Base-by-base conservation (phyloP, 2,329 filamentous ascomycete genomes). In the Beauveria brongniartii region DNA sequence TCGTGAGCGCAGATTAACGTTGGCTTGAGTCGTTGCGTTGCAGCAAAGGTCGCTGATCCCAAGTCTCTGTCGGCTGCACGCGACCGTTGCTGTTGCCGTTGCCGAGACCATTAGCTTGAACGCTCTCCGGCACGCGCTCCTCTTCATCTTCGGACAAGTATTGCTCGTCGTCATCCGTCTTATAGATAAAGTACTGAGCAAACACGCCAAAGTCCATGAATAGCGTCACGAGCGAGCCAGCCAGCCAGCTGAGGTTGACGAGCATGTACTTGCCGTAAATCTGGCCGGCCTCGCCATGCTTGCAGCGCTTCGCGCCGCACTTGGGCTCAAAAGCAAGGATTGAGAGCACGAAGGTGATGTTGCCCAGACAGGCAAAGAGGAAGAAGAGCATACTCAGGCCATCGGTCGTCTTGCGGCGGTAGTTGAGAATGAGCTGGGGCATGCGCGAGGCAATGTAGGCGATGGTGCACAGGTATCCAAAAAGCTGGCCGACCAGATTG, bases 341-440 rank as follows among this genome's bases (percentile, higher is more conserved):
- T 43, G 88, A 92, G 43, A 96, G 78, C 20, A 97, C 92, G 69
- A 95, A 97, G 0, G 92, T 97, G 65, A 96, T 74, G 72, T 99
- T 99, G 2, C 94, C 94, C 6, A 97, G 84, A 71, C 93, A 97
- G 5, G 94, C 94, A 72, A 99, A 97, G 24, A 97, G 79, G 77
- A 97, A 97, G 76, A 97, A 99, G 12, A 97, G 82, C 76, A 97
- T 86, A 65, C 90, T 93, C 22, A 99, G 88, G 3, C 94, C 94
- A 61, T 97, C 92, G 1, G 92, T 97, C 48, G 88, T 92, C 77
- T 96, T 96, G 64, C 94, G 88, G 22, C 90, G 85, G 77, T 91
- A 96, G 74, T 97, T 99, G 58, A 97, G 84, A 8, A 97, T 80
- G 1, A 99, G 80, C 76, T 99, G 94, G 0, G 94, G 94, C 7